Conservation (phyloP, 805 yeast genomes). For the Kluyveromyces aestuarii region DNA sequence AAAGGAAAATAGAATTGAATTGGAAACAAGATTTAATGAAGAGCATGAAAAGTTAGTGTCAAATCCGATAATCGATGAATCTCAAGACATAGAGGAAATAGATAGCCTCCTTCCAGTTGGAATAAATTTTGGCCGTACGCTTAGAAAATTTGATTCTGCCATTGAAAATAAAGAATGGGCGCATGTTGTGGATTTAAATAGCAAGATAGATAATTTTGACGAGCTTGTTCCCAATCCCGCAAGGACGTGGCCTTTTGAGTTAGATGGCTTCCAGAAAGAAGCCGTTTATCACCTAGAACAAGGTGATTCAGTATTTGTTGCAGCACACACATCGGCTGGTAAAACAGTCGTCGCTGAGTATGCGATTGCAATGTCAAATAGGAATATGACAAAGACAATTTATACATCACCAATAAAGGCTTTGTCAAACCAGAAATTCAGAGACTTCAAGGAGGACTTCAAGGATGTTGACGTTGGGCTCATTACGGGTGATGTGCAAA, state of each 20-base stretch:
- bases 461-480: constrained; percentile 83
- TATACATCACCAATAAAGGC: constrained; percentile 96
- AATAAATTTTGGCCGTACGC: constrained; percentile 37
- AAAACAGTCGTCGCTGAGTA: constrained; percentile 97
- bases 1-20: constrained; percentile 29
- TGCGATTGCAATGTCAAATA: constrained; percentile 92
- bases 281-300: constrained; percentile 94
- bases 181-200: constrained; percentile 83
- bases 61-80: constrained; percentile 6
- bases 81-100: constrained; percentile 23
- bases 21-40: constrained; percentile 21
- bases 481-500: constrained; percentile 96
- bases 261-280: constrained; percentile 93
- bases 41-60: constrained; percentile 6
- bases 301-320: constrained; percentile 97
- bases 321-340: constrained; percentile 99
- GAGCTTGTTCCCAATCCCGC: constrained; percentile 93
- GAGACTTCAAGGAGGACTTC: constrained; percentile 77
- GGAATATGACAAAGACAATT: constrained; percentile 94
- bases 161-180: constrained; percentile 71
- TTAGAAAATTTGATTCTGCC: constrained; percentile 13
- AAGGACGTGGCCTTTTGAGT: constrained; percentile 85
- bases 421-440: constrained; percentile 76
- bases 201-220: constrained; percentile 70
- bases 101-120: constrained; percentile 44